These are phyloP conservation scores for Zymoseptoria brevis DNA, from an alignment of 2,329 filamentous ascomycete species.

Conservation along the genomic window DNA sequence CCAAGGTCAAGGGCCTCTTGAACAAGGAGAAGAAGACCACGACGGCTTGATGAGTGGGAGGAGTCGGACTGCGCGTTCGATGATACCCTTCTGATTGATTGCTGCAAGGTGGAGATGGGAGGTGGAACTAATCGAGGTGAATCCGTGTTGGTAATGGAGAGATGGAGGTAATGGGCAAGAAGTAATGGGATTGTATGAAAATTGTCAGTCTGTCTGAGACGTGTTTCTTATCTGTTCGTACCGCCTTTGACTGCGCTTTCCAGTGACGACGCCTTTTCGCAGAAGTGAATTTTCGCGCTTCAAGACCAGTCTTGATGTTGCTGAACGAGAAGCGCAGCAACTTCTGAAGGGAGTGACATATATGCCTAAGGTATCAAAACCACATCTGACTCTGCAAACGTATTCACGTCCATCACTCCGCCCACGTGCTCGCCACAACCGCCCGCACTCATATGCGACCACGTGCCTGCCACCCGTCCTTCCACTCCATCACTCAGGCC, in stretches of 20 bases:
- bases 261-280: too few relatives aligned
- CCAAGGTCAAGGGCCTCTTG: not conserved
- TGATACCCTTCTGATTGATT: conserved; percentile 1
- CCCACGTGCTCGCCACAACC: not conserved
- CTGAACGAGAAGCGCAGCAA: too few relatives aligned
- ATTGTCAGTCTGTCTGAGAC: not conserved
- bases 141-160: not conserved
- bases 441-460: not conserved
- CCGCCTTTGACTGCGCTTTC: not conserved
- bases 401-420: too few relatives aligned
- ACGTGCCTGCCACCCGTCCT: not conserved
- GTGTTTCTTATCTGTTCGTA: not conserved
- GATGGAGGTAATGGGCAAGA: not conserved
- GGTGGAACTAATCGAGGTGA: not conserved
- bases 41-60: not conserved
- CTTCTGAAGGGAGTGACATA: too few relatives aligned
- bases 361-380: too few relatives aligned
- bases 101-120: not conserved
- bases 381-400: too few relatives aligned
- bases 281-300: too few relatives aligned
- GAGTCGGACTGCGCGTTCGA: not conserved
- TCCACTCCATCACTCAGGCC: not conserved
- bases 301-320: too few relatives aligned
- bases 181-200: not conserved
- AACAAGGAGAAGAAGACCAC: conserved; percentile 7